Evolutionary conservation across 2,329 filamentous ascomycete species (phyloP).

Genomic region (Colletotrichum sansevieriae): DNA sequence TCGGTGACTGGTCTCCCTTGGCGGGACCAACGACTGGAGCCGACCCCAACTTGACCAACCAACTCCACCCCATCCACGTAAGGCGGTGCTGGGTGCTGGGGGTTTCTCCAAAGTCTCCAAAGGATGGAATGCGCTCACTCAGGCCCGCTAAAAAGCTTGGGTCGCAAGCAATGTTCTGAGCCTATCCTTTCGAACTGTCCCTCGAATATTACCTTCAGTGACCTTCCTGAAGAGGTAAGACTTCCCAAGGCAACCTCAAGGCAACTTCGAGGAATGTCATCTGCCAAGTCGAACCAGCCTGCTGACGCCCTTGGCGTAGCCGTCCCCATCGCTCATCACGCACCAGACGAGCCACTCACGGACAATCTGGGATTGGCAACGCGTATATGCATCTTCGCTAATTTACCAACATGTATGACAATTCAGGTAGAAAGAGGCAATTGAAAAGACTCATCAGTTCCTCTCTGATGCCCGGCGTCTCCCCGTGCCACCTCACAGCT

Average conservation of each 20-base stretch:
- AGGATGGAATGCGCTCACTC: not conserved
- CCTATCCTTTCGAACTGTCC: conserved; percentile 3
- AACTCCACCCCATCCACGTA: not conserved
- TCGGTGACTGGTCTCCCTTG: conserved; percentile 15
- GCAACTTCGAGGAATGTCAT: not conserved
- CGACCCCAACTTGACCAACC: not conserved
- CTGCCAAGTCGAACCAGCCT: conserved; percentile 28
- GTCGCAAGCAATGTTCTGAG: not conserved
- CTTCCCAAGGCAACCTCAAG: not conserved
- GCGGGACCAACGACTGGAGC: conserved; percentile 12
- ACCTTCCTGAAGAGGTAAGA: conserved; percentile 35
- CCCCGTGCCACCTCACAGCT: not conserved
- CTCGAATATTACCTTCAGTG: not conserved
- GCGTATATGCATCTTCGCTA: not conserved
- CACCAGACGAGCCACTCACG: conserved; percentile 9
- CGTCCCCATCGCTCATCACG: not conserved
- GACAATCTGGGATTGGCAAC: not conserved
- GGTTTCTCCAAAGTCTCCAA: conserved; percentile 5
- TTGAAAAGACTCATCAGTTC: conserved; percentile 3
- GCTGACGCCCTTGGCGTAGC: conserved; percentile 36
- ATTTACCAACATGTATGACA: conserved; percentile 29
- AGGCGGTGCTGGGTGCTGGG: not conserved
- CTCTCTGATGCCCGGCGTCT: not conserved
- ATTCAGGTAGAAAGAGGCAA: conserved; percentile 26
- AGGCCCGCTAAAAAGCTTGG: conserved; percentile 16